Base-by-base conservation (phyloP, 805 yeast genomes). In the Saitoella complicata region DNA sequence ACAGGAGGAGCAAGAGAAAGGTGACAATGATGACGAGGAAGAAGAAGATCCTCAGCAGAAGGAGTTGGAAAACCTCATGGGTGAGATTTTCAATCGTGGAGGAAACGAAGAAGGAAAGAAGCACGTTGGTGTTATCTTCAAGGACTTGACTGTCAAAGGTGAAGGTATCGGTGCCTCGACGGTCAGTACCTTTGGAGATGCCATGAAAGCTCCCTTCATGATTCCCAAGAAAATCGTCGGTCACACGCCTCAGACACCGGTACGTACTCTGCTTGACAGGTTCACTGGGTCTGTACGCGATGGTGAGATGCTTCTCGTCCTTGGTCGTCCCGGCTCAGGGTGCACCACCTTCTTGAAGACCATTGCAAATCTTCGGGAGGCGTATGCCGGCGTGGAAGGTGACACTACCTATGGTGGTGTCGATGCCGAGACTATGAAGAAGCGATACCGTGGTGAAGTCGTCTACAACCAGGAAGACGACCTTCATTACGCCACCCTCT, bases 241-340 rank as follows among this genome's bases (percentile, higher is more conserved):
- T 9, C 32, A 38, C 21, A 11, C 10, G 3, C 43, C 21, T 7
- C 45, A 12, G 11, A 29, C 10, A 9, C 31, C 11, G 29, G 33
- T 12, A 13, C 36, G 36, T 37, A 32, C 36, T 38, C 36, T 37
- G 8, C 11, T n/a, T 10, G 38, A 44, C 36, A 49, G 77, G 73
- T 49, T 64, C 73, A 58, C 77, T 53, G 85, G 78, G 11, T 44
- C 71, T 4, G 64, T 76, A 45, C 63, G 63, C 43, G 76, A 82
- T 3, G 84, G 85, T 41, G 78, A 76, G 49, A 63, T 79, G 40
- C 70, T 80, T 6, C 80, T 79, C 42, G 85, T 82, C 44, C 71
- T 80, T 49, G 88, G 91, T 46, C 71, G 87, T 58, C 88, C 91
- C 1, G 88, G 88, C 53, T 69, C 80, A 32, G 83, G 83, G 37